Conservation (phyloP, 83 land plant genomes). For the Diphasiastrum complanatum region DNA sequence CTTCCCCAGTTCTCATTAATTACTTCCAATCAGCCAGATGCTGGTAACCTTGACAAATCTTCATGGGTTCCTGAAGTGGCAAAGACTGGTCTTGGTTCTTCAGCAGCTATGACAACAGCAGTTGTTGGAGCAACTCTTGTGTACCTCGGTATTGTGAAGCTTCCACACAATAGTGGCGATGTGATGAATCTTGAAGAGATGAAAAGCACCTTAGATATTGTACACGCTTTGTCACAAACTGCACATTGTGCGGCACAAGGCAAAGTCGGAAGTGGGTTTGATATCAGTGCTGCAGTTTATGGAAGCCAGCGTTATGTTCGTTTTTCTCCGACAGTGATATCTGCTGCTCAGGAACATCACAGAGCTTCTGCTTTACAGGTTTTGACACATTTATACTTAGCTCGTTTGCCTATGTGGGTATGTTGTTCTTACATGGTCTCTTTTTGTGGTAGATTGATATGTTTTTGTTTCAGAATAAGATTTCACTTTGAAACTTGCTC, state of each 20-base stretch:
- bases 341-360: slow-evolving; percentile 91
- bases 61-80: slow-evolving; percentile 78
- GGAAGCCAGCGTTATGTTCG: slow-evolving; percentile 94
- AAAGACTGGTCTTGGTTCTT: slow-evolving; percentile 96
- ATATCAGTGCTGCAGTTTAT: slow-evolving; percentile 95
- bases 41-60: slow-evolving; percentile 19
- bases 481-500: too few relatives aligned
- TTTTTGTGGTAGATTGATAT: background rate
- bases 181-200: slow-evolving; percentile 10
- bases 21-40: slow-evolving; percentile 46
- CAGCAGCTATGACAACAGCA: slow-evolving; percentile 97
- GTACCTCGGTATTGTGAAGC: slow-evolving; percentile 68
- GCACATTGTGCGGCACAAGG: slow-evolving; percentile 97
- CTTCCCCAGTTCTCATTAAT: slow-evolving; percentile 79
- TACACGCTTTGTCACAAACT: slow-evolving; percentile 81
- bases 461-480: too few relatives aligned
- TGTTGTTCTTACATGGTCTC: background rate
- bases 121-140: slow-evolving; percentile 83
- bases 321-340: slow-evolving; percentile 76
- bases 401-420: background rate
- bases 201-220: slow-evolving; percentile 46
- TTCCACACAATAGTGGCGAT: slow-evolving; percentile 26
- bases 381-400: background rate
- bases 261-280: slow-evolving; percentile 98
- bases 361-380: slow-evolving; percentile 17